Evolutionary conservation across 164 flowering plant genomes (phyloP).

Genomic region (Nymphaea colorata): DNA sequence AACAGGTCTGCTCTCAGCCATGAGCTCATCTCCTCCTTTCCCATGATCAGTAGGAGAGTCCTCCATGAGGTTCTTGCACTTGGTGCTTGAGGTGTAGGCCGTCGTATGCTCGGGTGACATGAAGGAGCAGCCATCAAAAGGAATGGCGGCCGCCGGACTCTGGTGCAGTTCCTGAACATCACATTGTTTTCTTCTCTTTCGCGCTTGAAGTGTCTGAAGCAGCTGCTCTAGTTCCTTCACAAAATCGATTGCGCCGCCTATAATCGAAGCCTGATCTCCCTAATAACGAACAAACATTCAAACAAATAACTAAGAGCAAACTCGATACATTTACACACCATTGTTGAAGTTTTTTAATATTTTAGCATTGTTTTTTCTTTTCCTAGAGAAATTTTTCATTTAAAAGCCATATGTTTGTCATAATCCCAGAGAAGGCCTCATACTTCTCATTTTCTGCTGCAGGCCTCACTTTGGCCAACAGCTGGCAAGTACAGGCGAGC

Average conservation of each 20-base stretch:
- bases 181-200: conserved; percentile 32
- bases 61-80: neutral
- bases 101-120: conserved; percentile 2
- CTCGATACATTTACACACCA: too few relatives aligned
- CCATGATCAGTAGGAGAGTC: neutral
- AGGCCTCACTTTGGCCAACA: too few relatives aligned
- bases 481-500: too few relatives aligned
- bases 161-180: conserved; percentile 1
- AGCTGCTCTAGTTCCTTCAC: conserved; percentile 59
- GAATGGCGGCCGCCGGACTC: conserved; percentile 6
- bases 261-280: conserved; percentile 73
- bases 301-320: too few relatives aligned
- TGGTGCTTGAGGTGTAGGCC: conserved; percentile 7
- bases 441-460: too few relatives aligned
- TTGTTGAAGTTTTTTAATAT: too few relatives aligned
- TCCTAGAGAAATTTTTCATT: too few relatives aligned
- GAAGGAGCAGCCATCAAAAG: conserved; percentile 12
- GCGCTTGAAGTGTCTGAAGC: conserved; percentile 40
- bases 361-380: too few relatives aligned
- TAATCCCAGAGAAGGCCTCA: too few relatives aligned
- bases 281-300: conserved; percentile 2
- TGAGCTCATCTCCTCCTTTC: neutral
- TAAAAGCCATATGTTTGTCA: too few relatives aligned
- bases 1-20: conserved; percentile 11
- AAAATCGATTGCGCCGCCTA: conserved; percentile 71